Base-by-base conservation (phyloP, 805 yeast genomes). In the Candida piceae region DNA sequence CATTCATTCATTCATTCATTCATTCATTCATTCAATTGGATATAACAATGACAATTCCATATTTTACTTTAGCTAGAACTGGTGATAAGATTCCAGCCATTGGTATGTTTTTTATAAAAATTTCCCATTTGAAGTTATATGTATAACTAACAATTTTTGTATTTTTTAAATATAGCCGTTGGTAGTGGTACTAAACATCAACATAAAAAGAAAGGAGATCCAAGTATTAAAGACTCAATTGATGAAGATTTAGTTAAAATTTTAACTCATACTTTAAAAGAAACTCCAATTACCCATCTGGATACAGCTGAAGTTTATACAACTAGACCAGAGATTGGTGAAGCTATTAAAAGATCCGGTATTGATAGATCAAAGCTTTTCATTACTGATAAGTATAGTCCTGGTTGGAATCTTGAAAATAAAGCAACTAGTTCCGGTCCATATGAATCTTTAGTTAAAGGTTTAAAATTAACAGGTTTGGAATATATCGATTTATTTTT, bases 241-340 rank as follows among this genome's bases (percentile, higher is more conserved):
- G 60, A 57, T 34, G 64, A 68, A 19, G 65, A 58, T 7, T 59
- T 79, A 28, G 75, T 71, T 5, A 64, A 68, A 5, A 67, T 74
- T 16, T 44, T 78, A 20, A 41, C 55, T 5, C 52, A 55, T 20
- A 79, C 86, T 2, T 50, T 81, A 16, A 58, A 68, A 2, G 44
- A 42, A 24, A 53, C 56, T 12, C 82, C 83, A 0, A 76, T 72
- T 56, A 67, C 59, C 31, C 86, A 79, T 53, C 57, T 81, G 31
- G 88, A 80, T 50, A 76, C 82, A 7, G 87, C 87, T 1, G 84
- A 81, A 46, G 61, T 67, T n/a, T 81, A 81, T 56, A 67, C 73
- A 16, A 80, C 85, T 3, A 75, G 76, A 41, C 52, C 51, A 1
- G 87, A 80, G 52, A 70, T 79, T 31, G 82, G 78, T 9, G 66